A percentile compares a stretch with the other conserved stretches of the same genome.
These are phyloP conservation scores for Lecanosticta acicola DNA, from an alignment of 2,329 filamentous ascomycete species.

Conservation along the genomic window DNA sequence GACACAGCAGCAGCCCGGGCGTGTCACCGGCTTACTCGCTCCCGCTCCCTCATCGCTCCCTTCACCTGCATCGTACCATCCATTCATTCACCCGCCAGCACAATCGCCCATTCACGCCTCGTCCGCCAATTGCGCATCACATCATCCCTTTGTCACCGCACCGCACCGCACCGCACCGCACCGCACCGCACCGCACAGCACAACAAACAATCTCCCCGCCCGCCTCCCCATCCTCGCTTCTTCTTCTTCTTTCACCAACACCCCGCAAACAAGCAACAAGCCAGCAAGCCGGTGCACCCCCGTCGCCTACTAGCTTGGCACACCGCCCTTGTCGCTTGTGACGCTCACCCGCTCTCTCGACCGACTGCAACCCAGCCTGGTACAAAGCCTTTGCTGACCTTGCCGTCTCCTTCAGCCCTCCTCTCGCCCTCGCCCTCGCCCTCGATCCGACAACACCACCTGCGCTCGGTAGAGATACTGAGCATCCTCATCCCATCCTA, in stretches of 20 bases:
- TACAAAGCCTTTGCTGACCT: conserved; percentile 7
- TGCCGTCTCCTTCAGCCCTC: not conserved
- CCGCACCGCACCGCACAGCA: too few species aligned
- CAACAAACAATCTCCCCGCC: too few species aligned
- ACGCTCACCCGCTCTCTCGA: not conserved
- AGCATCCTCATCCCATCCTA: conserved; percentile 14
- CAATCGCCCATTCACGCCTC: not conserved
- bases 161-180: too few species aligned
- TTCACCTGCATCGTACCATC: conserved; percentile 3
- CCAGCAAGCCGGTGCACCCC: not conserved
- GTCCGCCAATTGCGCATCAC: not conserved
- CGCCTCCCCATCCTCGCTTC: too few species aligned
- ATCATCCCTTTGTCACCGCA: not conserved
- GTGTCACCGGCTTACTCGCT: not conserved
- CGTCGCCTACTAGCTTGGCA: not conserved
- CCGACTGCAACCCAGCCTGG: conserved; percentile 1
- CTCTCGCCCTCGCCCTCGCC: conserved; percentile 1
- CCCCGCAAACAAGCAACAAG: not conserved
- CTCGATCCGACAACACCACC: conserved; percentile 3
- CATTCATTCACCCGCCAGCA: conserved; percentile 3
- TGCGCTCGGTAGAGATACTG: conserved; percentile 27
- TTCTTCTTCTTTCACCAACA: not conserved
- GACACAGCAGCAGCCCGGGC: not conserved
- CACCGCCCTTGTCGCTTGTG: conserved; percentile 4
- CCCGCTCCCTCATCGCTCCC: conserved; percentile 2